Evolutionary conservation across 176 grass and related monocot species (phyloP), one percentile per base, ranked within the genome.

Genomic region (Tillandsia fasciculata): DNA sequence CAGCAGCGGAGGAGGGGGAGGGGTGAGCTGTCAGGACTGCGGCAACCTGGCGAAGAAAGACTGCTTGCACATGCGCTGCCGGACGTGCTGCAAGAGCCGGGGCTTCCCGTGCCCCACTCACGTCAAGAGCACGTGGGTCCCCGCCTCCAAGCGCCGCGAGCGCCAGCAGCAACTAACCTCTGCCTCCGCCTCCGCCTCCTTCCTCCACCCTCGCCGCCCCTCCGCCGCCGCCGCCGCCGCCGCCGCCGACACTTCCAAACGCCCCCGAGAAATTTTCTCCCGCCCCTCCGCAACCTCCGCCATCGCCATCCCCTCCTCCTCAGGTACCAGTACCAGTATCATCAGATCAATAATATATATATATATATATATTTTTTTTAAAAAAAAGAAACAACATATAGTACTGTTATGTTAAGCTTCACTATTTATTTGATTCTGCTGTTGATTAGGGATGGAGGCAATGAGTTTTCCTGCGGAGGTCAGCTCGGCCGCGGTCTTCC

Each of bases 1-100:
- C 33, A 42, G 33, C 33, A 68, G 74, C 15, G 56, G 54, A 11
- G 54, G 48, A 10, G 54, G 54, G 11, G 78, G 78, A 2, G 73
- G 79, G 8, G 63, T 64, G 13, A 86, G 70, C 69, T 86, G 84
- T 57, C 84, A 82, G 65, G 84, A 86, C 53, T 86, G 84, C 70
- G 84, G 84, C 27, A 86, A 86, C 74, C 78, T 82, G 65, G 84
- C 84, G 11, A 86, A 86, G 69, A 86, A 86, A 63, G 84, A 82
- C 72, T 86, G 84, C 78, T 3, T 48, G 0, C 70, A 86, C 63
- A 22, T 77, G 50, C 50, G 84, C 17, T 86, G 84, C 74, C 74
- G 84, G n/a, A 86, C 79, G 47, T 86, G 84, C 74, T 86, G 84
- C 76, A 81, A 82, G 74, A 86, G 84, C 64, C 75, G 84, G 67